phyloP scores from a whole-genome alignment of 2,329 filamentous ascomycete species.

The Aspergillus fructus region DNA sequence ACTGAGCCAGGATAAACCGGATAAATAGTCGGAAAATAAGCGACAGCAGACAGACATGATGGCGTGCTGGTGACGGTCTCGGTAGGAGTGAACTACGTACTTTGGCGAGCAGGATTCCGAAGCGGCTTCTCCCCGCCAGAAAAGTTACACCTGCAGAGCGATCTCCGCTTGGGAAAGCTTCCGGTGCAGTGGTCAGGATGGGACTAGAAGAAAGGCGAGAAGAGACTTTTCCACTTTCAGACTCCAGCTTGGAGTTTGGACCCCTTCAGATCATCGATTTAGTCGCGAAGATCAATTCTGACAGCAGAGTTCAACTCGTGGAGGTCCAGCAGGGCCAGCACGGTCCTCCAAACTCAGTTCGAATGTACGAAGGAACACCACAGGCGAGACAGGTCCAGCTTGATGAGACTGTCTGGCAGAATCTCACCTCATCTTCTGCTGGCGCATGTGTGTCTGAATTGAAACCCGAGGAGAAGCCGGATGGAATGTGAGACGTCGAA shows the following conservation, averaged over 20 bases:
- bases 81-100: too few relatives aligned
- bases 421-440: conserved; percentile 4
- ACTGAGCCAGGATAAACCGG: background rate
- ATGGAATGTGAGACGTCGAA: conserved; percentile 17
- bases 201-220: background rate
- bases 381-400: background rate
- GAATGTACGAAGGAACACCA: background rate
- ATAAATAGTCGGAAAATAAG: background rate
- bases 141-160: conserved; percentile 7
- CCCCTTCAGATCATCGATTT: conserved; percentile 2
- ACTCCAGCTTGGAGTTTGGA: background rate
- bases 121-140: background rate
- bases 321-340: background rate
- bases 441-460: background rate
- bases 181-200: background rate
- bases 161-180: conserved; percentile 8
- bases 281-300: background rate
- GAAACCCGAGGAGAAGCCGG: conserved; percentile 6
- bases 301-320: background rate
- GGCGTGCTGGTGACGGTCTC: background rate
- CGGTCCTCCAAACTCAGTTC: background rate
- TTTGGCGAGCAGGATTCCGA: background rate
- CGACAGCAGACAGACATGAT: background rate
- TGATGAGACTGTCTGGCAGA: background rate
- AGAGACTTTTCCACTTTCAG: background rate